These are phyloP conservation scores for Heterobasidion annosum DNA, from an alignment of 1,284 basidiomycete species.

Conservation along the genomic window DNA sequence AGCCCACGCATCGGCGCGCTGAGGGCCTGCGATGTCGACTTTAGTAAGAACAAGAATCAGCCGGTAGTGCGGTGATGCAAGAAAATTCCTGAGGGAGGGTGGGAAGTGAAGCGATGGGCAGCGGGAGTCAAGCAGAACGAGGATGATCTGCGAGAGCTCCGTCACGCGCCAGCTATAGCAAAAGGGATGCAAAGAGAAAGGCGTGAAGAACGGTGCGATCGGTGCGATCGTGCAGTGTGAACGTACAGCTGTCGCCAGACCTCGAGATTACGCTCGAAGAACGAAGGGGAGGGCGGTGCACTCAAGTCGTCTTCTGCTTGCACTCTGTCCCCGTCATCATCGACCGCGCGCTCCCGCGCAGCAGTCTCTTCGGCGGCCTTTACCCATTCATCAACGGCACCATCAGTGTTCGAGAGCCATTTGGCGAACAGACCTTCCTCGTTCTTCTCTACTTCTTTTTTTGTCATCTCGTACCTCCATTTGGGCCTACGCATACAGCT, in stretches of 20 bases:
- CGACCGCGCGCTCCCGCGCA: not conserved
- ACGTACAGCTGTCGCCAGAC: conserved; percentile 87
- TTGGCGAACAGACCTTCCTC: conserved; percentile 79
- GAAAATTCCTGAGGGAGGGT: conserved; percentile 42
- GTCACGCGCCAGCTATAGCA: conserved; percentile 72
- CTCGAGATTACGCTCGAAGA: conserved; percentile 85
- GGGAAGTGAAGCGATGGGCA: conserved; percentile 71
- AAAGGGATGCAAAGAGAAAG: conserved; percentile 10
- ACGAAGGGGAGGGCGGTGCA: conserved; percentile 61
- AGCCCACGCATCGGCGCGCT: conserved; percentile 54
- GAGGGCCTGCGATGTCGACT: conserved; percentile 46
- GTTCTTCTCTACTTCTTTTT: conserved; percentile 80
- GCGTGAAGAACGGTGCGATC: conserved; percentile 12
- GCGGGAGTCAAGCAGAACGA: conserved; percentile 80
- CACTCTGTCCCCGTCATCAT: conserved; percentile 1
- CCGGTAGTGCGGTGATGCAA: conserved; percentile 34
- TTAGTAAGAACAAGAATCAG: conserved; percentile 78
- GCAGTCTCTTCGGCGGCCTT: conserved; percentile 1
- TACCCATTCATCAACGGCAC: conserved; percentile 1
- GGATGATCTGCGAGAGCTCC: conserved; percentile 61
- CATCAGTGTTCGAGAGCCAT: conserved; percentile 59
- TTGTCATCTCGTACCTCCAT: conserved; percentile 47
- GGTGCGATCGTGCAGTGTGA: conserved; percentile 9
- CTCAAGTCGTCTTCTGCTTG: not conserved
- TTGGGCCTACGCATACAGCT: conserved; percentile 53